A percentile compares a stretch with the other conserved stretches of the same genome.
phyloP scores from a whole-genome alignment of 2,329 filamentous ascomycete genomes.

The Bipolaris victoriae region DNA sequence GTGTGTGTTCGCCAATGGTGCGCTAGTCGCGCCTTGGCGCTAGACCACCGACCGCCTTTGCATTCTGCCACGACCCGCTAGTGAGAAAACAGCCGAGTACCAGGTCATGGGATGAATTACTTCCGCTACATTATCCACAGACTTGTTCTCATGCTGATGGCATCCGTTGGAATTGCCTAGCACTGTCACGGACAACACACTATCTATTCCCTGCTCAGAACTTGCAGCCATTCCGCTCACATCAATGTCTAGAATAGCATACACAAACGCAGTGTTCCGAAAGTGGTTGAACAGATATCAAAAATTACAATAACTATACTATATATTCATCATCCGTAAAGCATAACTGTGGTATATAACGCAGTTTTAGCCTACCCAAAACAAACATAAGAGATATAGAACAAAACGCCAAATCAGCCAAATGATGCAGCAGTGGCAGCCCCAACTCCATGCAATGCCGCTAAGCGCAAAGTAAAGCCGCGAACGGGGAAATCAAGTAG shows the following conservation, averaged over 20 bases:
- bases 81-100: no score
- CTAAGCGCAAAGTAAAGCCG: constrained; percentile 28
- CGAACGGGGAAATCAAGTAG: constrained; percentile 14
- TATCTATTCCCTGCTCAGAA: no score
- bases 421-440: constrained; percentile 3
- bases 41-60: background rate
- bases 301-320: constrained; percentile 6
- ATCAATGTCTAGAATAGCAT: no score
- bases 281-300: background rate
- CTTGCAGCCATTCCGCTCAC: no score
- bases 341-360: constrained; percentile 36
- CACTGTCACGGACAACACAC: no score
- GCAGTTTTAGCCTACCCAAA: constrained; percentile 18
- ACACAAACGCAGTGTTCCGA: background rate
- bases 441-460: constrained; percentile 46
- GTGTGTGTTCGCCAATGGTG: constrained; percentile 27
- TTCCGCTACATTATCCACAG: no score
- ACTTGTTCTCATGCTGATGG: no score
- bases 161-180: no score
- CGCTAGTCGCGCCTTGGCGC: constrained; percentile 25
- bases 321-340: constrained; percentile 12
- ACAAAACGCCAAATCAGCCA: constrained; percentile 17
- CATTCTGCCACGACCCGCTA: background rate
- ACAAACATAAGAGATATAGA: constrained; percentile 7
- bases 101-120: no score